Percentiles rank a stretch among this genome's conserved stretches.
phyloP scores from a whole-genome alignment of 371 early-diverging fungal species.

The Mortierella sp. region DNA sequence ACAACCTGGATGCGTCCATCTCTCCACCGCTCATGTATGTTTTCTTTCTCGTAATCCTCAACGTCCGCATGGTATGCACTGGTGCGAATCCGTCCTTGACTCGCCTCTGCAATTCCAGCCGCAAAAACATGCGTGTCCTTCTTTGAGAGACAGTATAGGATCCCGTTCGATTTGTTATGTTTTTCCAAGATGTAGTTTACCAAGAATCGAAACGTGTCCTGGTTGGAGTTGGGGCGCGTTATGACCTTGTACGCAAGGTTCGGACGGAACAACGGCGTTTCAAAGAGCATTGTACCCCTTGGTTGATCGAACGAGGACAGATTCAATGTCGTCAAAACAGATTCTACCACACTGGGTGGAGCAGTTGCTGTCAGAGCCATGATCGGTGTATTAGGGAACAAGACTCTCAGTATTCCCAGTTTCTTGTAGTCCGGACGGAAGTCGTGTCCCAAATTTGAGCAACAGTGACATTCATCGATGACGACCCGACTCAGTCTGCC shows the following conservation, averaged over 20 bases:
- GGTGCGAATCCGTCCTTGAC: slow-evolving; percentile 63
- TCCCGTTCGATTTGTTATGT: slow-evolving; percentile 76
- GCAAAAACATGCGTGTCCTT: slow-evolving; percentile 82
- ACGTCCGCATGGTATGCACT: slow-evolving; percentile 89
- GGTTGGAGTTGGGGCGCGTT: slow-evolving; percentile 62
- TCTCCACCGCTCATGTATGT: slow-evolving; percentile 83
- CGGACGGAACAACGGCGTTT: slow-evolving; percentile 65
- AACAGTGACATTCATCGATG: slow-evolving; percentile 90
- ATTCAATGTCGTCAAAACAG: slow-evolving; percentile 71
- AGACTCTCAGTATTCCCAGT: slow-evolving; percentile 61
- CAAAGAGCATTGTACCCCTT: slow-evolving; percentile 63
- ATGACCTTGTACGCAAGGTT: slow-evolving; percentile 81
- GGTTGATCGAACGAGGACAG: slow-evolving; percentile 58
- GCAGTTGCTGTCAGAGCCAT: slow-evolving; percentile 94
- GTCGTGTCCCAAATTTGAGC: slow-evolving; percentile 90
- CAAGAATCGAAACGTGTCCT: slow-evolving; percentile 72
- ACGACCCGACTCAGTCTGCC: slow-evolving; percentile 78
- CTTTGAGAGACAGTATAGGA: slow-evolving; percentile 86
- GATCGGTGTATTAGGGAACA: slow-evolving; percentile 79
- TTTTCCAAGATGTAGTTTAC: slow-evolving; percentile 71
- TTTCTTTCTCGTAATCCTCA: slow-evolving; percentile 74
- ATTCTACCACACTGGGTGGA: slow-evolving; percentile 74
- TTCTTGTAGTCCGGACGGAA: slow-evolving; percentile 76
- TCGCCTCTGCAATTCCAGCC: slow-evolving; percentile 63
- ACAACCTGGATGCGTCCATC: slow-evolving; percentile 76